A percentile compares a stretch with the other conserved stretches of the same genome.
These are phyloP conservation scores for Saussurea involucrata DNA, from an alignment of 129 eudicot genomes.

Conservation along the genomic window DNA sequence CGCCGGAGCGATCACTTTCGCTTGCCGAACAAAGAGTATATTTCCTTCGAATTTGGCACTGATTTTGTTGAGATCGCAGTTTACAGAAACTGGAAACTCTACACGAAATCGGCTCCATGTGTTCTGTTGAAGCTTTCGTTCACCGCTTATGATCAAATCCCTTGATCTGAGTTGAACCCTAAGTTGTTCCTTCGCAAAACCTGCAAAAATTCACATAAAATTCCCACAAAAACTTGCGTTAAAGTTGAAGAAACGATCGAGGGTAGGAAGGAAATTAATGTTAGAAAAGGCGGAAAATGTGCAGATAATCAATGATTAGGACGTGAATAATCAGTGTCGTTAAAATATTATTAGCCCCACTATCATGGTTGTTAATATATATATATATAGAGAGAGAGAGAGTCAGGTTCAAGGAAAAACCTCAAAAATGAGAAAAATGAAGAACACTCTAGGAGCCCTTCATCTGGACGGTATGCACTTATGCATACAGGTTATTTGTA, in stretches of 20 bases:
- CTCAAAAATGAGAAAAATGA: no score
- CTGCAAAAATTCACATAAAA: slow-evolving; percentile 22
- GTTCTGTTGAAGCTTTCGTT: slow-evolving; percentile 36
- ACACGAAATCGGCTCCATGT: slow-evolving; percentile 59
- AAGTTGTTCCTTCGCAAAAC: slow-evolving; percentile 59
- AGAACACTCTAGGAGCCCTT: no score
- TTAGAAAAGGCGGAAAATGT: no score
- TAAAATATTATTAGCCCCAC: no score
- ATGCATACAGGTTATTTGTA: no score
- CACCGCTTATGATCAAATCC: slow-evolving; percentile 54
- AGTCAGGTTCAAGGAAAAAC: no score
- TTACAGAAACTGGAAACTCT: slow-evolving; percentile 52
- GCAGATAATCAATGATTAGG: no score
- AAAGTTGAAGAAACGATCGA: neutral
- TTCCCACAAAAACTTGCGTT: neutral
- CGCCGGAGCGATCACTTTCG: slow-evolving; percentile 45
- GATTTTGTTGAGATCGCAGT: slow-evolving; percentile 47
- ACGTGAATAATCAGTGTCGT: no score
- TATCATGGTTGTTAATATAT: no score
- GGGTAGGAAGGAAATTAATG: neutral
- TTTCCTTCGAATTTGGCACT: slow-evolving; percentile 62
- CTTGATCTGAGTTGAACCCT: slow-evolving; percentile 51
- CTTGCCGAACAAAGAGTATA: slow-evolving; percentile 46
- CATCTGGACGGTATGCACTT: no score
- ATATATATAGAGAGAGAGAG: no score